phyloP scores from a whole-genome alignment of 441 rosid species.

The Raphanus hybrid region DNA sequence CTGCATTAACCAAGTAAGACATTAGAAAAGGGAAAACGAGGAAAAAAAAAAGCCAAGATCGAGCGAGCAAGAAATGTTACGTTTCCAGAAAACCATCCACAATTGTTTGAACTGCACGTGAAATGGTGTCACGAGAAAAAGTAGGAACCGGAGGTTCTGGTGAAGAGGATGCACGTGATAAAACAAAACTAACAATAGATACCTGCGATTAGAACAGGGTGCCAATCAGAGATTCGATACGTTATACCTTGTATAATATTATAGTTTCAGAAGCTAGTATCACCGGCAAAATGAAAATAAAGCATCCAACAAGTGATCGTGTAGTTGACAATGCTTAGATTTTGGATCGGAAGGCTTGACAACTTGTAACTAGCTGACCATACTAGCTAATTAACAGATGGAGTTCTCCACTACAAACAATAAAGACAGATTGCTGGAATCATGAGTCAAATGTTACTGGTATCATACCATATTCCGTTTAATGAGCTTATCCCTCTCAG shows the following conservation, averaged over 20 bases:
- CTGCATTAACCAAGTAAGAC: constrained; percentile 55
- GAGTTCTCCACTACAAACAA: constrained; percentile 18
- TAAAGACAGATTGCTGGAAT: constrained; percentile 30
- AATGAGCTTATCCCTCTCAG: constrained; percentile 87
- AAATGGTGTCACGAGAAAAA: constrained; percentile 70
- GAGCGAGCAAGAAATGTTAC: constrained; percentile 46
- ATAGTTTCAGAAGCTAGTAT: constrained; percentile 6
- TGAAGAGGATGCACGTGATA: constrained; percentile 76
- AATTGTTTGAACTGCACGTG: constrained; percentile 74
- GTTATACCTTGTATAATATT: constrained; percentile 13
- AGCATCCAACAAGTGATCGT: constrained; percentile 29
- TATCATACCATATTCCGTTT: constrained; percentile 82
- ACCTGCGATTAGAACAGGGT: constrained; percentile 58
- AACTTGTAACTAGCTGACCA: constrained; percentile 17
- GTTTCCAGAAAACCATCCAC: constrained; percentile 96
- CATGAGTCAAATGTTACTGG: constrained; percentile 25
- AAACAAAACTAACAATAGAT: constrained; percentile 82
- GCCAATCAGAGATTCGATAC: constrained; percentile 18
- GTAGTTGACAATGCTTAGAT: constrained; percentile 14
- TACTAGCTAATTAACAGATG: constrained; percentile 22
- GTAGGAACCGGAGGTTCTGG: constrained; percentile 74
- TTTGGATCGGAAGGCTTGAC: constrained; percentile 17
- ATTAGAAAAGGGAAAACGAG: constrained; percentile 20
- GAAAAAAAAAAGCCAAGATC: constrained; percentile 21
- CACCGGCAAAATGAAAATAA: constrained; percentile 25